Base-by-base conservation (phyloP, 805 yeast species). In the Wickerhamiella spandovensis region DNA sequence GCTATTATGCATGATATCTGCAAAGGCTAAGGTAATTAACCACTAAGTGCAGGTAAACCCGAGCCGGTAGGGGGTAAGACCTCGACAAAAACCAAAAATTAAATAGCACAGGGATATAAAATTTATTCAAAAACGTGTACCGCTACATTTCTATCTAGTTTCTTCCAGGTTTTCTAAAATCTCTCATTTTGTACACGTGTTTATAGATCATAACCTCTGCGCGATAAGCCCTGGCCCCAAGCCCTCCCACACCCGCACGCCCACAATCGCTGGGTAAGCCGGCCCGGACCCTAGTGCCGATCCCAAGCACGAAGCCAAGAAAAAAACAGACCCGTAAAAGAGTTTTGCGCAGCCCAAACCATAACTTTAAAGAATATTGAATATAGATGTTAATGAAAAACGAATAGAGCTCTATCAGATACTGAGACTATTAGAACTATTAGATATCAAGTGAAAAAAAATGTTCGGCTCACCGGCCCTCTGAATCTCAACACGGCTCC, bases 381-480 rank as follows among this genome's bases (percentile, higher is more conserved):
- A n/a, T n/a, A n/a, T n/a, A n/a, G n/a, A n/a, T n/a, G n/a, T n/a
- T n/a, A n/a, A n/a, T n/a, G n/a, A n/a, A n/a, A n/a, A n/a, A n/a
- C n/a, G n/a, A n/a, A n/a, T n/a, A n/a, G n/a, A n/a, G n/a, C n/a
- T n/a, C n/a, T n/a, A n/a, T n/a, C n/a, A n/a, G n/a, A n/a, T n/a
- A n/a, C n/a, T n/a, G n/a, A n/a, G n/a, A n/a, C n/a, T n/a, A n/a
- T n/a, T n/a, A n/a, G n/a, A n/a, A n/a, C n/a, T 32, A 32, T 32
- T 13, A 9, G 13, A 32, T 32, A 32, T 32, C 12, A 32, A 6
- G 10, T 25, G 9, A 25, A 17, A 10, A 23, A n/a, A 30, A 15
- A 57, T 59, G 58, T 59, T 25, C 48, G 62, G 60, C 49, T 59
- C 61, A 50, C 63, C 63, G 60, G 60, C 59, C 56, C 63, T 59